These are phyloP conservation scores for Pichia nanzhaoensis DNA, from an alignment of 805 yeast species.

Conservation along the genomic window DNA sequence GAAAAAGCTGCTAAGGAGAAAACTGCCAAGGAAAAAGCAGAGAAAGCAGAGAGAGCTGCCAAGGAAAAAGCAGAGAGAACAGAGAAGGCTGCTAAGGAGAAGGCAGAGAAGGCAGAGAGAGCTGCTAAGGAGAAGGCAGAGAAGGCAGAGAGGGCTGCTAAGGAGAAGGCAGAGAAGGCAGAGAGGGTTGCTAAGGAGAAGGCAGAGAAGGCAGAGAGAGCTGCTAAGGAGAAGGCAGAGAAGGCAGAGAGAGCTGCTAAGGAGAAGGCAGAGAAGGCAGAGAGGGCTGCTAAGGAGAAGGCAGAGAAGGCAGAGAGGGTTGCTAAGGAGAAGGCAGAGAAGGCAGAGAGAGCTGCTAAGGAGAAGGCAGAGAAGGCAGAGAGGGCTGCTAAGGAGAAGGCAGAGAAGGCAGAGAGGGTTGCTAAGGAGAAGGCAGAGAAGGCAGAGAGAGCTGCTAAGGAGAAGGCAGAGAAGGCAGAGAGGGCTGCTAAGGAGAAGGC, in stretches of 20 bases:
- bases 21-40: conserved; percentile 1
- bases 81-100: not conserved
- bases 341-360: not conserved
- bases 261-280: not conserved
- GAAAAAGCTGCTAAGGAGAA: conserved; percentile 3
- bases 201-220: not conserved
- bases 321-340: not conserved
- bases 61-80: not conserved
- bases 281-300: no score
- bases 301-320: not conserved
- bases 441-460: not conserved
- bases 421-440: conserved; percentile 1
- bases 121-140: not conserved
- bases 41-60: not conserved
- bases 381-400: not conserved
- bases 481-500: not conserved
- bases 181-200: not conserved
- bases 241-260: conserved; percentile 1
- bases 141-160: not conserved
- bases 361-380: not conserved
- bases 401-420: not conserved
- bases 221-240: not conserved
- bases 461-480: conserved; percentile 4
- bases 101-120: not conserved
- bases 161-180: not conserved